phyloP scores from a whole-genome alignment of 768 basidiomycete species.

The Pisolithus marmoratus region DNA sequence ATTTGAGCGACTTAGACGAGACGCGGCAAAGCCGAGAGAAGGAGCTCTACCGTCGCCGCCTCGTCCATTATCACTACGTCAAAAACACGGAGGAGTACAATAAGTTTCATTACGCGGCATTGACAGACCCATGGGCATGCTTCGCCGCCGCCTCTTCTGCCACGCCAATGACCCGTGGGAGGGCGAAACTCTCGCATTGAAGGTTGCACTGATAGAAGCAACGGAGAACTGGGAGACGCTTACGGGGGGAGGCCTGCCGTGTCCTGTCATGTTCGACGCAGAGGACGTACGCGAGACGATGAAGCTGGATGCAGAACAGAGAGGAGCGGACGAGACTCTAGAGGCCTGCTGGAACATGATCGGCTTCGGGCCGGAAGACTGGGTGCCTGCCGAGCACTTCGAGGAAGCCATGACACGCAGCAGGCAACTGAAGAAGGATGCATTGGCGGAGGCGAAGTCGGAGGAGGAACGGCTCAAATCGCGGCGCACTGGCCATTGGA shows the following conservation, averaged over 20 bases:
- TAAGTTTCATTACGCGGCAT: slow-evolving; percentile 34
- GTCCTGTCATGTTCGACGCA: slow-evolving; percentile 42
- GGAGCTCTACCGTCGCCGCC: slow-evolving; percentile 38
- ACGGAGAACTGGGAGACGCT: slow-evolving; percentile 39
- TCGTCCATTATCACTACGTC: slow-evolving; percentile 48
- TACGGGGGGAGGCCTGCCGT: slow-evolving; percentile 32
- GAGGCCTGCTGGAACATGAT: slow-evolving; percentile 22
- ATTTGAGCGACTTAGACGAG: slow-evolving; percentile 36
- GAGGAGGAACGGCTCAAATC: slow-evolving; percentile 35
- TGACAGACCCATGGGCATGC: slow-evolving; percentile 31
- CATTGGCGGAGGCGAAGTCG: slow-evolving; percentile 23
- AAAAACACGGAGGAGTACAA: slow-evolving; percentile 41
- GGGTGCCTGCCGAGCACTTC: slow-evolving; percentile 39
- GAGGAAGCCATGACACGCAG: slow-evolving; percentile 29
- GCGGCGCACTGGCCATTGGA: slow-evolving; percentile 40
- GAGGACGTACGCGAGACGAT: slow-evolving; percentile 39
- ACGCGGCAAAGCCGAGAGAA: slow-evolving; percentile 24
- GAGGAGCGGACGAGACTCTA: slow-evolving; percentile 25
- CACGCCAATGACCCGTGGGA: slow-evolving; percentile 44
- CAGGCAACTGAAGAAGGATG: slow-evolving; percentile 26
- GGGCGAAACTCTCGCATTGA: slow-evolving; percentile 44
- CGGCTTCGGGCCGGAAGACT: slow-evolving; percentile 35
- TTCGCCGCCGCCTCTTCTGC: slow-evolving; percentile 39
- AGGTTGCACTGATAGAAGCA: slow-evolving; percentile 40
- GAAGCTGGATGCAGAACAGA: slow-evolving; percentile 31